Evolutionary conservation across 1,284 basidiomycete species (phyloP).

Genomic region (Lignosus rhinocerotis): DNA sequence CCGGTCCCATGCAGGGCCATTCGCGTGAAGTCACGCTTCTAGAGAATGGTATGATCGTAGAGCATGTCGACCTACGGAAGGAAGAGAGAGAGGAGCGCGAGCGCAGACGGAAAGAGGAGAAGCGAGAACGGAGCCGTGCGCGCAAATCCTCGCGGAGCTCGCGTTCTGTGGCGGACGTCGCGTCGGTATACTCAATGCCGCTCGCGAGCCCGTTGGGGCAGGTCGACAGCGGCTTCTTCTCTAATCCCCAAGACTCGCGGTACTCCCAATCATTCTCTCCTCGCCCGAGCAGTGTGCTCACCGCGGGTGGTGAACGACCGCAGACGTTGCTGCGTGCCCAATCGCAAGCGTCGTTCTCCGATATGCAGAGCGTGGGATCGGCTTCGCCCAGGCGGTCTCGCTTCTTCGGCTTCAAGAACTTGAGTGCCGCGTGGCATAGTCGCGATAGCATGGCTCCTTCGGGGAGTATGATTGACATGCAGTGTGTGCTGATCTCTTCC

Average conservation of each 20-base stretch:
- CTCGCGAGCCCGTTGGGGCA: slow-evolving; percentile 53
- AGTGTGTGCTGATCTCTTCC: slow-evolving; percentile 56
- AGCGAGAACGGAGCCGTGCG: slow-evolving; percentile 49
- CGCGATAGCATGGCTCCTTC: slow-evolving; percentile 77
- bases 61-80: slow-evolving; percentile 79
- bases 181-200: slow-evolving; percentile 66
- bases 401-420: slow-evolving; percentile 82
- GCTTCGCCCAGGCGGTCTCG: slow-evolving; percentile 69
- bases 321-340: slow-evolving; percentile 60
- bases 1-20: slow-evolving; percentile 41
- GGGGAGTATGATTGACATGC: slow-evolving; percentile 93
- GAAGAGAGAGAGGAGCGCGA: slow-evolving; percentile 54
- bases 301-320: slow-evolving; percentile 57
- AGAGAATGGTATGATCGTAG: slow-evolving; percentile 84
- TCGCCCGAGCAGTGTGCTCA: slow-evolving; percentile 66
- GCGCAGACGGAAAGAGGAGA: slow-evolving; percentile 33
- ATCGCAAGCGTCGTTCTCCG: slow-evolving; percentile 77
- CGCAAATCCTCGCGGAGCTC: slow-evolving; percentile 71
- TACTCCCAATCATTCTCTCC: slow-evolving; percentile 59
- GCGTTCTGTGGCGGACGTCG: slow-evolving; percentile 58
- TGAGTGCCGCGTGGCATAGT: slow-evolving; percentile 74
- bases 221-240: slow-evolving; percentile 58
- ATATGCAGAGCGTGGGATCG: slow-evolving; percentile 70
- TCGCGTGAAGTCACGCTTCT: slow-evolving; percentile 77
- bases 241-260: slow-evolving; percentile 50